Percentiles rank a stretch among this genome's conserved stretches.
Evolutionary conservation across 2,329 filamentous ascomycete genomes (phyloP).

Genomic region (Sclerotinia glacialis): DNA sequence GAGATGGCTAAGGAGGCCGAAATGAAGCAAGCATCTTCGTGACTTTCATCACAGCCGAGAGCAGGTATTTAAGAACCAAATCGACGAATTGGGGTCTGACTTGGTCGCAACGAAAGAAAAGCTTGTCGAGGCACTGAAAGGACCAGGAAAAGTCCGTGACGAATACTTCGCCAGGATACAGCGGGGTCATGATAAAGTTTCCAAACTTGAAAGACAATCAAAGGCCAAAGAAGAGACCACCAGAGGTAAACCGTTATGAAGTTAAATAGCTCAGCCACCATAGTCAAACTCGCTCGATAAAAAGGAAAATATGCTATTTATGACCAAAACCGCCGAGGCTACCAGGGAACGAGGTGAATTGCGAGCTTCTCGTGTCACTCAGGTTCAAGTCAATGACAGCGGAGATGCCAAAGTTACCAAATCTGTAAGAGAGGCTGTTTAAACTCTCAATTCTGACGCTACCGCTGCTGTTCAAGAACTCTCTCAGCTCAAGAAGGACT

Average conservation of each 20-base stretch:
- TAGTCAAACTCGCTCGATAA: not conserved
- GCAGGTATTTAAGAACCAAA: not conserved
- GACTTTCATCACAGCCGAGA: not conserved
- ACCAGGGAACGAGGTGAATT: not conserved
- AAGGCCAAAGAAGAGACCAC: not conserved
- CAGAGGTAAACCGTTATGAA: not conserved
- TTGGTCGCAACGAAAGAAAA: not conserved
- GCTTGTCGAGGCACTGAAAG: not conserved
- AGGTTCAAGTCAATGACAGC: not conserved
- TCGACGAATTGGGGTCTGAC: not conserved
- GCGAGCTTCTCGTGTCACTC: not conserved
- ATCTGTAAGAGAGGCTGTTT: not conserved
- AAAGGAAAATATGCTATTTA: not conserved
- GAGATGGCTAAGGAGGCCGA: not conserved
- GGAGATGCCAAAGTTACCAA: not conserved
- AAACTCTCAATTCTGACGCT: not conserved
- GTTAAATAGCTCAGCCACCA: not conserved
- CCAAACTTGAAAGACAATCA: not conserved
- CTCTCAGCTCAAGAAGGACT: too few relatives aligned
- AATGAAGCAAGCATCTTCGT: not conserved
- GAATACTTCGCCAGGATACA: not conserved
- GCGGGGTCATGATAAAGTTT: not conserved
- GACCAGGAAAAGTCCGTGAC: not conserved
- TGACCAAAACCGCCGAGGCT: not conserved
- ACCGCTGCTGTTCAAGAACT: not conserved